phyloP scores from a whole-genome alignment of 2,329 filamentous ascomycete species.

The Arthrobotrys megalospora region DNA sequence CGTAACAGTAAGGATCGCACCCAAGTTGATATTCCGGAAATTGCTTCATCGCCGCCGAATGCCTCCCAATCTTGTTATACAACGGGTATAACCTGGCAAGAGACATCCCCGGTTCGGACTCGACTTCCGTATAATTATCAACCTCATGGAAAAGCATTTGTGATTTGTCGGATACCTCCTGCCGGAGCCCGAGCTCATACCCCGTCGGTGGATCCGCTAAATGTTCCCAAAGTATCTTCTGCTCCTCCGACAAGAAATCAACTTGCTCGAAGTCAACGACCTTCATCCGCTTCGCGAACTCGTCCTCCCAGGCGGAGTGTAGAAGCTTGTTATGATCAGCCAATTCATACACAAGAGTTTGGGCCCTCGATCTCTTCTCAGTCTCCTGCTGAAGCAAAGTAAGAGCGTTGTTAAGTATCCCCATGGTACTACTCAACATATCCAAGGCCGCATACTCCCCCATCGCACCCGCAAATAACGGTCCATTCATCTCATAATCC shows the following conservation, averaged over 20 bases:
- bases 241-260: too few species aligned
- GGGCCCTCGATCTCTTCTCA: background rate
- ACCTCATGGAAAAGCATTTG: too few species aligned
- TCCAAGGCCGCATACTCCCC: background rate
- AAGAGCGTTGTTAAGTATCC: background rate
- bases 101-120: too few species aligned
- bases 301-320: too few species aligned
- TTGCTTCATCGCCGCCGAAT: background rate
- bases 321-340: background rate
- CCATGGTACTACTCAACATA: background rate
- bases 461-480: background rate
- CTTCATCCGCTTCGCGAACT: too few species aligned
- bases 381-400: background rate
- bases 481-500: background rate
- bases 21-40: background rate
- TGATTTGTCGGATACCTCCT: too few species aligned
- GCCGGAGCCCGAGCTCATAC: too few species aligned
- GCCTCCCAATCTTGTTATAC: background rate
- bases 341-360: background rate
- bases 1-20: slow-evolving; percentile 11
- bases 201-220: too few species aligned
- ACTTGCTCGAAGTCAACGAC: too few species aligned
- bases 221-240: too few species aligned
- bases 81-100: background rate
- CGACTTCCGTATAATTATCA: too few species aligned